A percentile compares a stretch with the other conserved stretches of the same genome.
Evolutionary conservation across 202 grass and related monocot genomes (phyloP).

Genomic region (Elaeis oleifera): DNA sequence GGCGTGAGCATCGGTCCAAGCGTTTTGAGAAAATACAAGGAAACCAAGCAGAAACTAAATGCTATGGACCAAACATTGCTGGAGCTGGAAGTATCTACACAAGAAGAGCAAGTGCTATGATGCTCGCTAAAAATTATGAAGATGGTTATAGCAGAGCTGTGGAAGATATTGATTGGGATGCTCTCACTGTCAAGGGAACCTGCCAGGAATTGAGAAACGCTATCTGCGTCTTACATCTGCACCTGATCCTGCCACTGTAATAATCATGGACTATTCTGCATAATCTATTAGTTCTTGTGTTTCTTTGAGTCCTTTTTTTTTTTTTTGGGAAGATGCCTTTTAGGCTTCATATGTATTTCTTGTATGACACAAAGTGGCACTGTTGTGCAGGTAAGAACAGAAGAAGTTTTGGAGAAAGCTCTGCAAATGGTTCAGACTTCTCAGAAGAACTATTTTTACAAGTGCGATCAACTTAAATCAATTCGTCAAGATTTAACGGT

Average conservation of each 20-base stretch:
- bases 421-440: conserved; percentile 74
- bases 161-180: conserved; percentile 97
- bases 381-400: conserved; percentile 68
- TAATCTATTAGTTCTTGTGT: background rate
- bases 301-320: conserved; percentile 3
- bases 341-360: too few relatives aligned
- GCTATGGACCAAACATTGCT: conserved; percentile 6
- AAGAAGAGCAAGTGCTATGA: conserved; percentile 53
- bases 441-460: conserved; percentile 84
- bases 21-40: conserved; percentile 65
- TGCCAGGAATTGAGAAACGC: conserved; percentile 89
- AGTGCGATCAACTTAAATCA: conserved; percentile 95
- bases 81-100: conserved; percentile 22
- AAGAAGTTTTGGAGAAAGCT: conserved; percentile 90
- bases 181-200: conserved; percentile 81
- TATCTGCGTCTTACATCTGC: conserved; percentile 86
- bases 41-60: background rate
- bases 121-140: conserved; percentile 46
- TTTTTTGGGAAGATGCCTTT: background rate
- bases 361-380: too few relatives aligned
- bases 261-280: background rate
- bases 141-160: conserved; percentile 53
- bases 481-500: conserved; percentile 98
- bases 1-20: conserved; percentile 62
- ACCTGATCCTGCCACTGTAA: conserved; percentile 80